These are phyloP conservation scores for Aspergillus viridinutans DNA, from an alignment of 2,329 filamentous ascomycete species.

Conservation along the genomic window DNA sequence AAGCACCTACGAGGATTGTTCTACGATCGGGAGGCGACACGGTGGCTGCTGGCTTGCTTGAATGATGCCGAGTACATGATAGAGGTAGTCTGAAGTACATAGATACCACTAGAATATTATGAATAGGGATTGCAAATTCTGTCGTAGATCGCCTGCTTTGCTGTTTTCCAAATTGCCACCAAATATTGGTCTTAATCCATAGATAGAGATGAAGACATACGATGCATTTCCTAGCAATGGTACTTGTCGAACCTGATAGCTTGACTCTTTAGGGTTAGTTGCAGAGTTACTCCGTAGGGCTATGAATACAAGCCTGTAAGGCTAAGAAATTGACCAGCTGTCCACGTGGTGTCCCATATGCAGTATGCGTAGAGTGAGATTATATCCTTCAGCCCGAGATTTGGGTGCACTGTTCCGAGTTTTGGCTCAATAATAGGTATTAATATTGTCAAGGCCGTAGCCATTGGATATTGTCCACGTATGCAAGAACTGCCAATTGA, in stretches of 20 bases:
- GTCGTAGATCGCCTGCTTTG: not conserved
- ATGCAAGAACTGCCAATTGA: constrained; percentile 4
- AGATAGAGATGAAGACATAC: not conserved
- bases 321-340: not conserved
- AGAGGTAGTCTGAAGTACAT: not conserved
- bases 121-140: not conserved
- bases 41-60: constrained; percentile 80
- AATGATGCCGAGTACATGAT: constrained; percentile 35
- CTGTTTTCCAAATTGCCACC: not conserved
- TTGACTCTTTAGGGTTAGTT: not conserved
- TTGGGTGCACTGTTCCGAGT: not conserved
- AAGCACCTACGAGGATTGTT: constrained; percentile 74
- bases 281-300: not conserved
- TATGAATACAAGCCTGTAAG: not conserved
- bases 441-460: not conserved
- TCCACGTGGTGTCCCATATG: not conserved
- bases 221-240: not conserved
- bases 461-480: constrained; percentile 4
- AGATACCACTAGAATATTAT: not conserved
- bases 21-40: constrained; percentile 77
- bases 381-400: no score
- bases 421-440: not conserved
- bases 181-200: not conserved
- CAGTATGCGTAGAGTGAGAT: no score
- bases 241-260: not conserved